These are phyloP conservation scores for Alisma plantagoaquatica DNA, from an alignment of 106 monocot genomes.

Conservation along the genomic window DNA sequence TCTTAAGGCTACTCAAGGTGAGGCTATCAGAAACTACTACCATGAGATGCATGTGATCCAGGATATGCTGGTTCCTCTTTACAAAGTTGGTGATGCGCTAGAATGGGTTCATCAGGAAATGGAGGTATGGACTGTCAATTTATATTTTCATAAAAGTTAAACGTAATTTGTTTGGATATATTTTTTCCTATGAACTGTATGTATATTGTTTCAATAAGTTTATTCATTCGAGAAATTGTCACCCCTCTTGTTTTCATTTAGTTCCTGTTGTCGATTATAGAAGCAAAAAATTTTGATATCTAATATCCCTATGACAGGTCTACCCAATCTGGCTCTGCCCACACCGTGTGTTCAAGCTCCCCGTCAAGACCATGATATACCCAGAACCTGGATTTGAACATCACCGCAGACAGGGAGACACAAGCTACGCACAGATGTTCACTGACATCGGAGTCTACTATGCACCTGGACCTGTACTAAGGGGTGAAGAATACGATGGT, in stretches of 20 bases:
- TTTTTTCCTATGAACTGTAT: too few relatives aligned
- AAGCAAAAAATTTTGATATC: too few relatives aligned
- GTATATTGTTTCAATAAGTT: too few relatives aligned
- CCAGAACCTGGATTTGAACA: conserved; percentile 23
- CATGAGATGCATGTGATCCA: conserved; percentile 28
- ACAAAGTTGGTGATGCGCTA: conserved; percentile 22
- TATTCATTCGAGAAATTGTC: too few relatives aligned
- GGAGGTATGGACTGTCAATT: conserved; percentile 12
- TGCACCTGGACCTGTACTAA: conserved; percentile 14
- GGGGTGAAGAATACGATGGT: conserved; percentile 24
- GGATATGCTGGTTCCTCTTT: conserved; percentile 22
- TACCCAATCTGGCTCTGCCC: conserved; percentile 27
- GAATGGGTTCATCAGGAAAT: conserved; percentile 26
- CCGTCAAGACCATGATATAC: conserved; percentile 26
- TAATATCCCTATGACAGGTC: too few relatives aligned
- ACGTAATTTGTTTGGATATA: too few relatives aligned
- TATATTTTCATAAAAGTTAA: conserved; percentile 2
- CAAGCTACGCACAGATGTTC: conserved; percentile 22
- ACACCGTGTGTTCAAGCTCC: conserved; percentile 21
- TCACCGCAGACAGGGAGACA: conserved; percentile 22
- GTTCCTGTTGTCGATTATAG: too few relatives aligned
- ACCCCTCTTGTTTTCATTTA: too few relatives aligned
- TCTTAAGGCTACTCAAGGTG: conserved; percentile 25
- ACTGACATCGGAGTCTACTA: conserved; percentile 28
- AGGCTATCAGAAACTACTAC: conserved; percentile 25